Base-by-base conservation (phyloP, 2,329 filamentous ascomycete genomes). In the Aspergillus sp. region DNA sequence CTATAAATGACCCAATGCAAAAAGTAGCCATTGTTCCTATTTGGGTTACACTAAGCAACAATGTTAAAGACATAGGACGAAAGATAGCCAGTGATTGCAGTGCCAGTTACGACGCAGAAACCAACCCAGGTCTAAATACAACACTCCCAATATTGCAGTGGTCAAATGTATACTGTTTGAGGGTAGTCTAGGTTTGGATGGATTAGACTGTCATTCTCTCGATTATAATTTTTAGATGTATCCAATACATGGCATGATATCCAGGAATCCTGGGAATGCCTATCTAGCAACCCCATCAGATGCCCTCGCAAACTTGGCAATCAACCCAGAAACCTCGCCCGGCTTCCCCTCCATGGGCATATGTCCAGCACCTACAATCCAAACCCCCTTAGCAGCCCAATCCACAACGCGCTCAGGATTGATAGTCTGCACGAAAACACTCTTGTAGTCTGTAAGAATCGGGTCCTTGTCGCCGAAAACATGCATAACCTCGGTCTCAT, bases 391-490 rank as follows among this genome's bases (percentile, higher is more conserved):
- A 3, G 41, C 33, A 12, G 52, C 52, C 52, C 52, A 54, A 6
- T 17, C 9, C 3, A 47, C 43, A 33, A 54, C 25, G 1, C 44
- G 43, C 6, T 54, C 43, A 1, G 52, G 52, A 31, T 31, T 14
- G 11, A 54, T 54, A 2, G 31, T 6, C 4, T 23, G n/a, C 4
- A 23, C 33, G 25, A 54, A 43, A 3, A 54, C 52, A 31, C 15
- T n/a, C 43, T 54, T 54, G 21, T 47, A 47, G 31, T 54, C 52
- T 3, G n/a, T 15, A 1, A 54, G 7, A 1, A 54, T 15, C 15
- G 52, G 52, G n/a, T 54, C 52, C 21, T 40, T 54, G 9, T 54
- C 43, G 0, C 52, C 52, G 7, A 54, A 54, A 3, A 54, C 41
- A 39, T 47, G 43, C 0, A 33, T 23, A 4, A 54, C 25, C 17